A percentile compares a stretch with the other conserved stretches of the same genome.
phyloP scores from a whole-genome alignment of 2,329 filamentous ascomycete genomes.

The Colletotrichum lentis region DNA sequence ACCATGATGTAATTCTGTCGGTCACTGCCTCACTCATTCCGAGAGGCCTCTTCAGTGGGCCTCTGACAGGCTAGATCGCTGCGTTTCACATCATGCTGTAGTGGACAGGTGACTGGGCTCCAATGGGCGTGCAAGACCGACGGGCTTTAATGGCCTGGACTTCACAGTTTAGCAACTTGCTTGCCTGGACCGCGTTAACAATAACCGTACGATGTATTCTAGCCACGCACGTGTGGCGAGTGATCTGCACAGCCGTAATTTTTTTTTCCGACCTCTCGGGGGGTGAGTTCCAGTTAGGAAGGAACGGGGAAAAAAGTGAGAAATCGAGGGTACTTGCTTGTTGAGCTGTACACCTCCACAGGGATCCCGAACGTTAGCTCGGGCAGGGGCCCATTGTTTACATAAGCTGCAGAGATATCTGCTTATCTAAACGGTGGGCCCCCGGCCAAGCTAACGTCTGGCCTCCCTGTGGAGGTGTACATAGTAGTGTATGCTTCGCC shows the following conservation, averaged over 20 bases:
- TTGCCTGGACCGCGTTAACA: neutral
- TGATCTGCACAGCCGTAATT: conserved; percentile 17
- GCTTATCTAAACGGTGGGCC: too few relatives aligned
- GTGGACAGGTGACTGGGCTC: conserved; percentile 11
- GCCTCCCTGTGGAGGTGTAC: too few relatives aligned
- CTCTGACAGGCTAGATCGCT: conserved; percentile 18
- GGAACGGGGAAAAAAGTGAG: neutral
- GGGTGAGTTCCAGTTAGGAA: conserved; percentile 2
- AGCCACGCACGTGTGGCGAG: conserved; percentile 21
- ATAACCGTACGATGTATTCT: conserved; percentile 4
- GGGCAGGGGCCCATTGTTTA: too few relatives aligned
- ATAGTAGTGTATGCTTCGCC: neutral
- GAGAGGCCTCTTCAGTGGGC: conserved; percentile 36
- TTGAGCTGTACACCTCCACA: neutral
- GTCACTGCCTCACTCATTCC: conserved; percentile 23
- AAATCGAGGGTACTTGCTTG: conserved; percentile 7
- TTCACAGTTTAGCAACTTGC: neutral
- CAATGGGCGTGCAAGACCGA: conserved; percentile 15
- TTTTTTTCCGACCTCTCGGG: too few relatives aligned
- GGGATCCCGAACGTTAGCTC: too few relatives aligned
- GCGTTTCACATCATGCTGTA: conserved; percentile 31
- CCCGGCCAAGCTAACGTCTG: too few relatives aligned
- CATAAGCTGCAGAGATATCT: too few relatives aligned
- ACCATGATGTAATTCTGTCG: conserved; percentile 37
- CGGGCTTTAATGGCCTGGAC: conserved; percentile 14